Evolutionary conservation across 371 early-diverging fungal species (phyloP).

Genomic region (Syncephalastrum monosporum): DNA sequence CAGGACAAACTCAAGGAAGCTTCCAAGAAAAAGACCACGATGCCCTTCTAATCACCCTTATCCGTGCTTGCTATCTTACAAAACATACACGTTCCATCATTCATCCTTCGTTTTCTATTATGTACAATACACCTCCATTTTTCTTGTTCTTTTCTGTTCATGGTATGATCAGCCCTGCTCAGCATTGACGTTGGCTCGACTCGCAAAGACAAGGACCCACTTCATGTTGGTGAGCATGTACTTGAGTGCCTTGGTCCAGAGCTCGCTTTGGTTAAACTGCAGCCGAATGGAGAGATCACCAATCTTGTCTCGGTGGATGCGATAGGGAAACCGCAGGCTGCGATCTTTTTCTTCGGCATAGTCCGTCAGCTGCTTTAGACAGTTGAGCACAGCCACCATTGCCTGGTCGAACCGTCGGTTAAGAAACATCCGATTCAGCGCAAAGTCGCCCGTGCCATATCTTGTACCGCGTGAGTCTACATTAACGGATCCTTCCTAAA

Average conservation of each 20-base stretch:
- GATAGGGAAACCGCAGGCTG: slow-evolving; percentile 81
- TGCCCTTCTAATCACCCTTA: slow-evolving; percentile 40
- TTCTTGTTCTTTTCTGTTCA: too few relatives aligned
- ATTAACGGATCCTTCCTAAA: not conserved
- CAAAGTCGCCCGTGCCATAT: slow-evolving; percentile 86
- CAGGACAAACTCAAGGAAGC: slow-evolving; percentile 52
- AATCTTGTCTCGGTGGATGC: slow-evolving; percentile 87
- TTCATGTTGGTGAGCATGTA: slow-evolving; percentile 87
- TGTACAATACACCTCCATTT: too few relatives aligned
- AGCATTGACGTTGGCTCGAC: slow-evolving; percentile 32
- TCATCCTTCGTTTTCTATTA: too few relatives aligned
- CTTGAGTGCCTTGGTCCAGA: slow-evolving; percentile 91
- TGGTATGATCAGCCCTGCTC: too few relatives aligned
- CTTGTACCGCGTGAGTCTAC: slow-evolving; percentile 16
- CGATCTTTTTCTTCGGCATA: slow-evolving; percentile 72
- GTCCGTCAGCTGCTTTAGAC: slow-evolving; percentile 86
- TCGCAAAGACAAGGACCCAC: slow-evolving; percentile 79
- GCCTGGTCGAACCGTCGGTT: slow-evolving; percentile 88
- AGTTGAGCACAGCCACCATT: slow-evolving; percentile 87
- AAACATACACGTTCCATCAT: too few relatives aligned
- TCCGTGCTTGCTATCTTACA: too few relatives aligned
- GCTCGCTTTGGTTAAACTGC: slow-evolving; percentile 87
- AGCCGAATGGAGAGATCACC: slow-evolving; percentile 82
- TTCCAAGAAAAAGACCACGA: slow-evolving; percentile 43
- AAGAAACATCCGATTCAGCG: slow-evolving; percentile 79